Conservation (phyloP, 1,139 yeast species). For the Trichomonascaceae sp. region DNA sequence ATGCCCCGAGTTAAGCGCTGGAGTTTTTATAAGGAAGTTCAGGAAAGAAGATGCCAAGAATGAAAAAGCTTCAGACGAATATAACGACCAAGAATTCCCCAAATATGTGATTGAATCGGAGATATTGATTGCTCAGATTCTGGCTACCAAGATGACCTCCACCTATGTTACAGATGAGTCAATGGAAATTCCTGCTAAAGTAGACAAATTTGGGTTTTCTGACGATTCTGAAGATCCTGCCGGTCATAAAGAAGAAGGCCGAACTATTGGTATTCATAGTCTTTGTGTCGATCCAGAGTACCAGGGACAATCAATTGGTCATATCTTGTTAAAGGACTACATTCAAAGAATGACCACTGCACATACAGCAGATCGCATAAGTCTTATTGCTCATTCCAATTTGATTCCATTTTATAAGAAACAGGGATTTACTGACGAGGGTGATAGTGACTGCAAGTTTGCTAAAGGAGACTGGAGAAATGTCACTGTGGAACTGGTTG, state of each 20-base stretch:
- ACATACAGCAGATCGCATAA: conserved; percentile 73
- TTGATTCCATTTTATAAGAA: conserved; percentile 72
- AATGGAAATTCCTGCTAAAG: conserved; percentile 53
- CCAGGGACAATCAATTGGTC: conserved; percentile 77
- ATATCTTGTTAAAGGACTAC: conserved; percentile 79
- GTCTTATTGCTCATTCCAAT: conserved; percentile 64
- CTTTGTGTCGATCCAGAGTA: conserved; percentile 71
- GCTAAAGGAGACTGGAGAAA: conserved; percentile 66
- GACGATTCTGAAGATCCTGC: conserved; percentile 34
- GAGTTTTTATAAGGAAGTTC: conserved; percentile 73
- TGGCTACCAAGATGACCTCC: conserved; percentile 67
- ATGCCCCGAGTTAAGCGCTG: conserved; percentile 89
- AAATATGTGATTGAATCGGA: conserved; percentile 40
- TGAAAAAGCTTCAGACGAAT: conserved; percentile 14
- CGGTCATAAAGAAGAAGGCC: conserved; percentile 77
- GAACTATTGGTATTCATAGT: conserved; percentile 75
- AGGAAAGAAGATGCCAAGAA: conserved; percentile 11
- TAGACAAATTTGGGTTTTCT: conserved; percentile 25
- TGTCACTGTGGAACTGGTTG: conserved; percentile 43
- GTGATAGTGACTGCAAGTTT: conserved; percentile 52
- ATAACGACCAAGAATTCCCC: not conserved
- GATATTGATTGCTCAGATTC: conserved; percentile 71
- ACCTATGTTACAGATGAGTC: conserved; percentile 53
- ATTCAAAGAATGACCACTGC: conserved; percentile 85
- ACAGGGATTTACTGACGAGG: conserved; percentile 66